Percentiles rank a stretch among this genome's conserved stretches.
phyloP scores from a whole-genome alignment of 306 rosid species.

The Echinosophora koreensis region DNA sequence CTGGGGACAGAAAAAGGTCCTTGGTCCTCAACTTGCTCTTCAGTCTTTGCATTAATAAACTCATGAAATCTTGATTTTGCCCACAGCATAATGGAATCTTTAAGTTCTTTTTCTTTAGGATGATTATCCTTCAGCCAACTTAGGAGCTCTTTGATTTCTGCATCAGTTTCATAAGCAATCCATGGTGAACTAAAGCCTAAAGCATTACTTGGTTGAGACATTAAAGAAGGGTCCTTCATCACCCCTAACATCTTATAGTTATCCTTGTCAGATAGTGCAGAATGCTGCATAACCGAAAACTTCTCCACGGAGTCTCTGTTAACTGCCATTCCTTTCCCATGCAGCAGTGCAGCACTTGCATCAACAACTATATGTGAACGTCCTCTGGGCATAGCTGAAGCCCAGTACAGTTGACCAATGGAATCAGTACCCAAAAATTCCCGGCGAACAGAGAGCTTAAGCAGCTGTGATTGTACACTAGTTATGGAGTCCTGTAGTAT shows the following conservation, averaged over 20 bases:
- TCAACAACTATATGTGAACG: constrained; percentile 69
- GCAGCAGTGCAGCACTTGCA: constrained; percentile 58
- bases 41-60: constrained; percentile 50
- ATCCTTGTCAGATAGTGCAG: constrained; percentile 47
- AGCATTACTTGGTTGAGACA: constrained; percentile 48
- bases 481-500: constrained; percentile 73
- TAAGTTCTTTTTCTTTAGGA: constrained; percentile 82
- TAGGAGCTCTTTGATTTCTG: constrained; percentile 74
- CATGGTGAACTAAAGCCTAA: constrained; percentile 59
- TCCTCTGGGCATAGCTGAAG: constrained; percentile 64
- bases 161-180: constrained; percentile 77
- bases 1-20: constrained; percentile 45
- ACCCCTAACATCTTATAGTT: constrained; percentile 49
- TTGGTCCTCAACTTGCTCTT: constrained; percentile 57
- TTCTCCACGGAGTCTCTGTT: constrained; percentile 48
- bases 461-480: constrained; percentile 64
- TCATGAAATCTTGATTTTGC: constrained; percentile 68
- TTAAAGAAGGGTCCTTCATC: constrained; percentile 54
- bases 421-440: constrained; percentile 89
- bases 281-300: constrained; percentile 51
- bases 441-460: constrained; percentile 76
- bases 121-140: constrained; percentile 73
- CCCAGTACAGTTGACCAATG: constrained; percentile 82
- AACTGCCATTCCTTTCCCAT: constrained; percentile 44
- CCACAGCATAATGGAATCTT: constrained; percentile 79